These are phyloP conservation scores for Polytrichum formosum DNA, from an alignment of 225 moss, liverwort and hornwort genomes.

Conservation along the genomic window DNA sequence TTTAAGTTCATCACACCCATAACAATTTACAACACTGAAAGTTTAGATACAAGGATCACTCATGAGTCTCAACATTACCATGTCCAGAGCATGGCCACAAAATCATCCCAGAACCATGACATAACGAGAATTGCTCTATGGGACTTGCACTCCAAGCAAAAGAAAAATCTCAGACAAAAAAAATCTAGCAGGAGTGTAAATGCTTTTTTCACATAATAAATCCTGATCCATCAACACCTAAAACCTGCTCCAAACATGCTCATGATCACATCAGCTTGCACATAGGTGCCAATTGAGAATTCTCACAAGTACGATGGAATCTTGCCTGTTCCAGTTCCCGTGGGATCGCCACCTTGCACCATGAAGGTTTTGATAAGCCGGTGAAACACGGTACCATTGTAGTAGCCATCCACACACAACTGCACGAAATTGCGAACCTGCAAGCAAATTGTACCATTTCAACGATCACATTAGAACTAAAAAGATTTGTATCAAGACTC, in stretches of 20 bases:
- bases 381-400: constrained; percentile 85
- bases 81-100: too few species aligned
- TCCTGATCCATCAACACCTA: too few species aligned
- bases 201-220: too few species aligned
- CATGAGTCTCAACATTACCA: too few species aligned
- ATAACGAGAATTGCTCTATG: too few species aligned
- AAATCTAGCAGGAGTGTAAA: too few species aligned
- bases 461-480: background rate
- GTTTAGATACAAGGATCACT: too few species aligned
- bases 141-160: too few species aligned
- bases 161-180: too few species aligned
- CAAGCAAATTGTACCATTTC: constrained; percentile 1
- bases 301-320: background rate
- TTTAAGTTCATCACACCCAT: constrained; percentile 4
- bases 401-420: constrained; percentile 93
- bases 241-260: too few species aligned
- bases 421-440: constrained; percentile 98
- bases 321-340: constrained; percentile 80
- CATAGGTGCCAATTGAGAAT: background rate
- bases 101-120: too few species aligned
- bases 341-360: constrained; percentile 98
- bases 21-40: too few species aligned
- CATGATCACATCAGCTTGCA: background rate
- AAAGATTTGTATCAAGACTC: background rate
- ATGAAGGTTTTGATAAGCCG: constrained; percentile 96